Percentiles rank a stretch among this genome's conserved stretches.
These are phyloP conservation scores for Ophiobolus disseminans DNA, from an alignment of 2,329 filamentous ascomycete genomes.

Conservation along the genomic window DNA sequence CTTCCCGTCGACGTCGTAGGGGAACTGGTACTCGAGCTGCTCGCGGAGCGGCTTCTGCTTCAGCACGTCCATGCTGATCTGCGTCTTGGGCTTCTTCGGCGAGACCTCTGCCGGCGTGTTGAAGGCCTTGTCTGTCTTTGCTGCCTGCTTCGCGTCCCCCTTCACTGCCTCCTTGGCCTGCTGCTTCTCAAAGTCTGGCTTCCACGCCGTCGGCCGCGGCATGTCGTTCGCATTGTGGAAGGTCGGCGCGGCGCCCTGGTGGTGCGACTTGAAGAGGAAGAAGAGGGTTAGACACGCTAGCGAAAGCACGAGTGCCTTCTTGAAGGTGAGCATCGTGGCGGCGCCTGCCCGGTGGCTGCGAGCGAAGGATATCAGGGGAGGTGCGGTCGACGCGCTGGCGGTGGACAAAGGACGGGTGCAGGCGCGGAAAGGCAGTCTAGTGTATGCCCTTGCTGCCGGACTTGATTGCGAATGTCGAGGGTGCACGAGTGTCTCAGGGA, in stretches of 20 bases:
- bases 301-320: slow-evolving; percentile 75
- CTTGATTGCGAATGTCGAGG: not conserved
- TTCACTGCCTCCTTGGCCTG: slow-evolving; percentile 17
- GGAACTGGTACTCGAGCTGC: slow-evolving; percentile 88
- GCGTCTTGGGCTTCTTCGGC: slow-evolving; percentile 56
- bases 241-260: slow-evolving; percentile 46
- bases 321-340: slow-evolving; percentile 75
- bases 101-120: slow-evolving; percentile 37
- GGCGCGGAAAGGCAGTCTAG: slow-evolving; percentile 12
- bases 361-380: not conserved
- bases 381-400: slow-evolving; percentile 1
- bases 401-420: not conserved
- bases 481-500: slow-evolving; percentile 1
- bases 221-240: slow-evolving; percentile 45
- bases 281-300: slow-evolving; percentile 72
- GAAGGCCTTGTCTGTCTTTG: slow-evolving; percentile 38
- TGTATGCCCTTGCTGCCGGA: slow-evolving; percentile 10
- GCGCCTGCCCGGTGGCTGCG: slow-evolving; percentile 4
- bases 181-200: slow-evolving; percentile 25
- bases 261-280: slow-evolving; percentile 71
- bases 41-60: slow-evolving; percentile 76
- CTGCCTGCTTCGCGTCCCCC: slow-evolving; percentile 16
- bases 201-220: slow-evolving; percentile 45
- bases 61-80: slow-evolving; percentile 73
- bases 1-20: slow-evolving; percentile 85